Conservation (phyloP, 2,329 filamentous ascomycete species). For the Aspergillus uvarum region DNA sequence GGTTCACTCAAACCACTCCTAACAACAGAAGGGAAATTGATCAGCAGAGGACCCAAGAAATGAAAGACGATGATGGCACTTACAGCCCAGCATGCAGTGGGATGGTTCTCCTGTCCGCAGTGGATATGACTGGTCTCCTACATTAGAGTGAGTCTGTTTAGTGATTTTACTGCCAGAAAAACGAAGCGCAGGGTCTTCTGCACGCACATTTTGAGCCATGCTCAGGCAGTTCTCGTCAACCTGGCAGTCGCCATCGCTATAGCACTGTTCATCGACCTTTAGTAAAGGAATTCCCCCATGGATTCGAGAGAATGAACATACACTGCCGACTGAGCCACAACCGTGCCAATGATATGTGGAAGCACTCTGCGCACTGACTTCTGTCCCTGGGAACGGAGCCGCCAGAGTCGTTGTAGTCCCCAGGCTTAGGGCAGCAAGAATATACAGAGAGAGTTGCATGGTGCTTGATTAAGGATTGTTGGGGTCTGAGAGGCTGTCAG, state of each 20-base stretch:
- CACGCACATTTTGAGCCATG: background rate
- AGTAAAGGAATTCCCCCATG: background rate
- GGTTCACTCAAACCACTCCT: background rate
- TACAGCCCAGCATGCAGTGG: constrained; percentile 4
- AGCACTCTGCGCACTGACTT: background rate
- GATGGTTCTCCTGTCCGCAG: constrained; percentile 1
- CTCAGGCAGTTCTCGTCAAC: background rate
- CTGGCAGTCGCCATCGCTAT: background rate
- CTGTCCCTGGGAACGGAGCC: background rate
- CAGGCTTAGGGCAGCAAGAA: background rate
- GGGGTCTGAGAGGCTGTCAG: background rate
- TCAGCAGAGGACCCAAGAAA: background rate
- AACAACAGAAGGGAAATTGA: background rate
- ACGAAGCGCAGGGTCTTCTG: background rate
- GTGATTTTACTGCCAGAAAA: too few relatives aligned
- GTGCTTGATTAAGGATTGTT: background rate
- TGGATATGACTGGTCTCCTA: constrained; percentile 1
- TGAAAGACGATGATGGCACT: background rate
- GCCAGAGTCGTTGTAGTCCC: background rate
- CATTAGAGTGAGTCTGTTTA: too few relatives aligned
- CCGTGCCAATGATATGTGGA: constrained; percentile 1
- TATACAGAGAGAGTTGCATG: background rate
- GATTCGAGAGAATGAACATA: background rate
- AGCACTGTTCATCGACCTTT: background rate
- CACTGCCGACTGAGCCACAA: background rate